A percentile compares a stretch with the other conserved stretches of the same genome.
Conservation (phyloP, 345 rosid species). For the Moricandia arvensis region DNA sequence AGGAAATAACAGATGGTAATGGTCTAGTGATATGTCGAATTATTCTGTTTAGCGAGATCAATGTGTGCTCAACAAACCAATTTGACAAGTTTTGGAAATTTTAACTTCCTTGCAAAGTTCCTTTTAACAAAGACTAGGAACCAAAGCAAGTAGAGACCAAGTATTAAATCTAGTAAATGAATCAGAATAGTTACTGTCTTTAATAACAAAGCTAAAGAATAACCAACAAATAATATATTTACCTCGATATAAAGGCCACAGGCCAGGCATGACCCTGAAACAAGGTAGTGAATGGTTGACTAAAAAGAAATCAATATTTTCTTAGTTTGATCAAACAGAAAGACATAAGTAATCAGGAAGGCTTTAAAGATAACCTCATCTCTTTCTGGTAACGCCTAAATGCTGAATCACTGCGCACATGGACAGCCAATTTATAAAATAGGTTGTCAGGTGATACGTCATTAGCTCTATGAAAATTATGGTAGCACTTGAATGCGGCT, state of each 20-base stretch:
- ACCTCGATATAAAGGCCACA: constrained; percentile 99
- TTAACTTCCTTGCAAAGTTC: constrained; percentile 8
- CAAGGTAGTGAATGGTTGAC: constrained; percentile 9
- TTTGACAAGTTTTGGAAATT: neutral
- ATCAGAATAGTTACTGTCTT: constrained; percentile 8
- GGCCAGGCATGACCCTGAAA: constrained; percentile 68
- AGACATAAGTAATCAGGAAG: constrained; percentile 12
- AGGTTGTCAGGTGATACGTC: constrained; percentile 67
- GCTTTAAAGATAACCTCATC: constrained; percentile 63
- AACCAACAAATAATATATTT: constrained; percentile 19
- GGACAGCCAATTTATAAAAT: constrained; percentile 86
- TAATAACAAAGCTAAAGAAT: neutral
- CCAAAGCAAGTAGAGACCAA: neutral
- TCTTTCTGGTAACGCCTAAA: constrained; percentile 93
- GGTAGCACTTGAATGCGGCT: constrained; percentile 84
- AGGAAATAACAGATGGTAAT: constrained; percentile 7
- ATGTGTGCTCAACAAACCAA: constrained; percentile 2
- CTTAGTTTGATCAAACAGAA: constrained; percentile 25
- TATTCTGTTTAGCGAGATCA: neutral
- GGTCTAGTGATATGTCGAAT: constrained; percentile 12
- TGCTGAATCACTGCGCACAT: constrained; percentile 80
- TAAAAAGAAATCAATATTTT: constrained; percentile 17
- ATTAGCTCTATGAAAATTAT: constrained; percentile 69
- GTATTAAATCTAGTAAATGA: constrained; percentile 3
- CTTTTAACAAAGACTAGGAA: constrained; percentile 10